A percentile compares a stretch with the other conserved stretches of the same genome.
phyloP scores from a whole-genome alignment of 1,284 basidiomycete species.

The Meira nashicola region DNA sequence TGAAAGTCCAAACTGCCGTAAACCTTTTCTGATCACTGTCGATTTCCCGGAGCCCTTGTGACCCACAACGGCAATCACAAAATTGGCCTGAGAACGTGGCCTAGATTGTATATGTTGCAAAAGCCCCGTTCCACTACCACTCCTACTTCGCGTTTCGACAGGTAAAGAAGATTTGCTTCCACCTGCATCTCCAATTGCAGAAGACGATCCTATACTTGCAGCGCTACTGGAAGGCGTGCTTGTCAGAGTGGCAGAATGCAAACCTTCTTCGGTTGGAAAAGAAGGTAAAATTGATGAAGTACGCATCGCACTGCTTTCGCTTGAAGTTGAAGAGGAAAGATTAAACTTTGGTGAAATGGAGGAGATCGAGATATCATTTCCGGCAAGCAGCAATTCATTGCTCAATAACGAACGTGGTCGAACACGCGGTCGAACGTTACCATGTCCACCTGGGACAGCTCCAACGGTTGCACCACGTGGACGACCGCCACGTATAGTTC shows the following conservation, averaged over 20 bases:
- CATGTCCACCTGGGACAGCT: constrained; percentile 22
- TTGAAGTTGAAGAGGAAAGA: not conserved
- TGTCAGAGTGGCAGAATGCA: not conserved
- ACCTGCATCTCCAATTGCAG: not conserved
- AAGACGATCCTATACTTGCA: not conserved
- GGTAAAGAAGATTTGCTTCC: not conserved
- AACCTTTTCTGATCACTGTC: constrained; percentile 45
- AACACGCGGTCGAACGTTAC: constrained; percentile 6
- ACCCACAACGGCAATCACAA: constrained; percentile 46
- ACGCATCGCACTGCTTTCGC: not conserved
- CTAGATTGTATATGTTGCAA: constrained; percentile 40
- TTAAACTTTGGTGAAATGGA: not conserved
- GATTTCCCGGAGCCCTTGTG: constrained; percentile 41
- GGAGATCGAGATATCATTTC: not conserved
- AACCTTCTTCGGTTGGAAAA: not conserved
- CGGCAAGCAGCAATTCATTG: constrained; percentile 26
- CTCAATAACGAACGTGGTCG: constrained; percentile 34
- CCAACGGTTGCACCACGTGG: constrained; percentile 41
- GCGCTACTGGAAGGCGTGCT: not conserved
- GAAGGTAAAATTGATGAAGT: not conserved
- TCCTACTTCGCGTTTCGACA: constrained; percentile 25
- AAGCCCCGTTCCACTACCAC: constrained; percentile 41
- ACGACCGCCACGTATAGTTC: constrained; percentile 22
- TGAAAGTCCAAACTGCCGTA: constrained; percentile 43
- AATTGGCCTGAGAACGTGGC: constrained; percentile 39